Evolutionary conservation across 345 rosid genomes (phyloP).

Genomic region (Ceriops tagal): DNA sequence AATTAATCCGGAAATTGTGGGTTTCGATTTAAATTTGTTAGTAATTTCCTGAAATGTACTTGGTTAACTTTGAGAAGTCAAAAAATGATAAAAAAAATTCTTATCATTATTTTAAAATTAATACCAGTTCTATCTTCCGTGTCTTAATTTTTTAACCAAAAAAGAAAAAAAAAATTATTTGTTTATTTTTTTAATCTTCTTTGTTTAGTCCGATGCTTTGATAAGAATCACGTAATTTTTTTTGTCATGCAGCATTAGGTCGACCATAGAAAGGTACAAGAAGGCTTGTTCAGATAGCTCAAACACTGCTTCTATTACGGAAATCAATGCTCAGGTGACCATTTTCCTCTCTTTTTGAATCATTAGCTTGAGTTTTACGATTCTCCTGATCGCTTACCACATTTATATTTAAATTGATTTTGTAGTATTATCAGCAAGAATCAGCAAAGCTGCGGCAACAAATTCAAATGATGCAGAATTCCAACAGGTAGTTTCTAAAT

Average conservation of each 20-base stretch:
- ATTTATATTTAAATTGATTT: neutral
- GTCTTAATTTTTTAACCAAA: too few relatives aligned
- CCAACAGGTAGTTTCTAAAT: constrained; percentile 60
- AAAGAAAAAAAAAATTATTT: too few relatives aligned
- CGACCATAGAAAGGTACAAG: constrained; percentile 92
- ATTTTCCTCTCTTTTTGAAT: neutral
- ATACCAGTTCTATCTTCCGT: too few relatives aligned
- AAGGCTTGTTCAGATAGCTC: constrained; percentile 76
- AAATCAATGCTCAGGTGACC: constrained; percentile 93
- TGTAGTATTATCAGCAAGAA: constrained; percentile 94
- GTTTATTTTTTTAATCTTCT: neutral
- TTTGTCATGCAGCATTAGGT: constrained; percentile 52
- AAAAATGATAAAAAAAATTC: too few relatives aligned
- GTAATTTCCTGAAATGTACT: too few relatives aligned
- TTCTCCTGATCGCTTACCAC: too few relatives aligned
- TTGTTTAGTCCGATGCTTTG: neutral
- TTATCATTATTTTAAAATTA: too few relatives aligned
- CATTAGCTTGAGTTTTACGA: too few relatives aligned
- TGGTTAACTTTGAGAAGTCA: too few relatives aligned
- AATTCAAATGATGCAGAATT: constrained; percentile 84
- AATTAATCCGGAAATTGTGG: too few relatives aligned
- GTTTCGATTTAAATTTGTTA: too few relatives aligned
- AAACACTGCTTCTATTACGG: constrained; percentile 58
- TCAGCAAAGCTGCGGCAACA: constrained; percentile 91
- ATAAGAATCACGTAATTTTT: neutral